Conservation (phyloP, 257 asterid species). For the Lantana camara region DNA sequence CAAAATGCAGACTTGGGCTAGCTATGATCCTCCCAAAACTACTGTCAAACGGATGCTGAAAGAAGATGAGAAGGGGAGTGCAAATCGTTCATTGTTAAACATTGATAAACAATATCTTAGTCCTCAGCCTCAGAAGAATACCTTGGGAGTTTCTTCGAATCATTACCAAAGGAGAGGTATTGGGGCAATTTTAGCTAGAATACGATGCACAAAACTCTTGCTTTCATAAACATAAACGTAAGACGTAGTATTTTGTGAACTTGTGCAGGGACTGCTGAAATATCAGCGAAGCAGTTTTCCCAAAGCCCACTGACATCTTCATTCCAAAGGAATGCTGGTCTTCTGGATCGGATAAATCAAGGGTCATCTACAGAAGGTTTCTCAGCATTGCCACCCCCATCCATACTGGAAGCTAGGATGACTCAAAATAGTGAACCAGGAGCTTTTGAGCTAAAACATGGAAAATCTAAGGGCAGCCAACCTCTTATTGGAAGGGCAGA, state of each 20-base stretch:
- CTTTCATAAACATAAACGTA: constrained; percentile 19
- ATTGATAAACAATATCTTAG: constrained; percentile 48
- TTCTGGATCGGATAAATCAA: constrained; percentile 36
- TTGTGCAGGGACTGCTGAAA: constrained; percentile 43
- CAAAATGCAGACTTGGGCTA: constrained; percentile 74
- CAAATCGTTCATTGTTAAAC: constrained; percentile 45
- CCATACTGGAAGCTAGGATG: constrained; percentile 31
- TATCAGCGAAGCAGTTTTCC: constrained; percentile 36
- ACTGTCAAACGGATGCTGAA: constrained; percentile 74
- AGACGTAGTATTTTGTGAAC: constrained; percentile 19
- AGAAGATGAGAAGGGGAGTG: constrained; percentile 53
- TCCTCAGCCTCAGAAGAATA: constrained; percentile 44
- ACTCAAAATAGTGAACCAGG: constrained; percentile 34
- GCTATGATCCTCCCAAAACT: constrained; percentile 70
- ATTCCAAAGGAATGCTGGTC: constrained; percentile 38
- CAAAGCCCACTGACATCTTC: constrained; percentile 34
- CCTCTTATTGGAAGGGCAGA: constrained; percentile 31
- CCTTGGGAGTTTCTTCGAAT: constrained; percentile 37
- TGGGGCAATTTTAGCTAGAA: constrained; percentile 23
- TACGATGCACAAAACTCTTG: constrained; percentile 9
- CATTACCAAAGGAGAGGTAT: constrained; percentile 53
- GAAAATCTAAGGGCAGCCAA: constrained; percentile 32
- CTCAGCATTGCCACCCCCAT: constrained; percentile 30
- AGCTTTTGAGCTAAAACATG: constrained; percentile 33
- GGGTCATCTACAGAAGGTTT: constrained; percentile 33